Evolutionary conservation across 305 asterid genomes (phyloP).

Genomic region (Fraxinus sp.): DNA sequence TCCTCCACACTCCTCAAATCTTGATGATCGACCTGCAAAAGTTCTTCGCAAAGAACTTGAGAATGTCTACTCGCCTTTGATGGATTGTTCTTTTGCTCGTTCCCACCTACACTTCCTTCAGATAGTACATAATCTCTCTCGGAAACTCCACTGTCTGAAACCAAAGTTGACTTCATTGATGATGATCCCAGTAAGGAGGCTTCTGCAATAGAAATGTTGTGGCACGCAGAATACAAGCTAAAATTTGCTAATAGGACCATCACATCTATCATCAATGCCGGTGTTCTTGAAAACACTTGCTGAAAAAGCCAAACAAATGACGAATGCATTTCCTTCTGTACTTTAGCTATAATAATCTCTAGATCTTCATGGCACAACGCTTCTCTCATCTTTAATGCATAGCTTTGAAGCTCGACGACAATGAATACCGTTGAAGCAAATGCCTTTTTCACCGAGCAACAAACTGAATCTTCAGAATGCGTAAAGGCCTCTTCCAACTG

Average conservation of each 20-base stretch:
- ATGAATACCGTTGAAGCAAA: conserved; percentile 74
- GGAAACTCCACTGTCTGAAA: neutral
- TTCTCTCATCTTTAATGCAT: conserved; percentile 67
- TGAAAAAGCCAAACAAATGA: conserved; percentile 81
- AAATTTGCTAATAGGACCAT: conserved; percentile 73
- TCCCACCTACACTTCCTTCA: conserved; percentile 8
- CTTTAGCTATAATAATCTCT: conserved; percentile 41
- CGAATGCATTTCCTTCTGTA: conserved; percentile 61
- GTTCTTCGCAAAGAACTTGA: conserved; percentile 16
- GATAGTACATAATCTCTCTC: neutral
- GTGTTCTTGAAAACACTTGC: conserved; percentile 73
- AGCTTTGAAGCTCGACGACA: conserved; percentile 69
- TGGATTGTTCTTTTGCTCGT: conserved; percentile 17
- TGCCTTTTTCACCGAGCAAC: conserved; percentile 55
- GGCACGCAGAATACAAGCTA: conserved; percentile 48
- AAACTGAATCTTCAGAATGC: conserved; percentile 32
- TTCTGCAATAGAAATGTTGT: conserved; percentile 23
- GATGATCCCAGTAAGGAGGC: conserved; percentile 14
- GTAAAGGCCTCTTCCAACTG: conserved; percentile 37
- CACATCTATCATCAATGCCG: conserved; percentile 62
- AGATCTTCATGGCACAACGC: conserved; percentile 56
- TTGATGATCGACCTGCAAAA: conserved; percentile 16
- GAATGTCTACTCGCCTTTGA: neutral
- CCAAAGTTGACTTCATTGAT: conserved; percentile 16
- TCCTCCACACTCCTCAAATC: conserved; percentile 35